These are phyloP conservation scores for Coniella vitis DNA, from an alignment of 2,329 filamentous ascomycete species.

Conservation along the genomic window DNA sequence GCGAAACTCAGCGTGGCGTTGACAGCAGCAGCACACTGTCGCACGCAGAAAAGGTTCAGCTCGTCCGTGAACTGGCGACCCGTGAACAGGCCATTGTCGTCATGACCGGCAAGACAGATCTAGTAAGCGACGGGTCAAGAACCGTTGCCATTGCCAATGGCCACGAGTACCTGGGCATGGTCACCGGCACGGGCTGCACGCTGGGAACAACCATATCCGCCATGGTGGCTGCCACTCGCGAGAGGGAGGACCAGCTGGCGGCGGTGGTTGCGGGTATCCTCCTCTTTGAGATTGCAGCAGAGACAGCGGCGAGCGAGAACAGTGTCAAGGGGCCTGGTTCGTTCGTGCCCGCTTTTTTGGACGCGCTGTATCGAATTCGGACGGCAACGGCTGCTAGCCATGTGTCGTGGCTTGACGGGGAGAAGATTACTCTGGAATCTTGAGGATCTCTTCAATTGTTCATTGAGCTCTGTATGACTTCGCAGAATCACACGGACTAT, in stretches of 20 bases:
- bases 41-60: slow-evolving; percentile 41
- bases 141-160: slow-evolving; percentile 70
- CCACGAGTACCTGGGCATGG: slow-evolving; percentile 59
- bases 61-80: slow-evolving; percentile 61
- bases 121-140: slow-evolving; percentile 65
- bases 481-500: too few relatives aligned
- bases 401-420: slow-evolving; percentile 1
- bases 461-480: too few relatives aligned
- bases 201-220: slow-evolving; percentile 77
- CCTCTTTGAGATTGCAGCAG: slow-evolving; percentile 69
- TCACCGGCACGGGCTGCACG: slow-evolving; percentile 80
- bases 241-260: slow-evolving; percentile 53
- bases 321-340: slow-evolving; percentile 74
- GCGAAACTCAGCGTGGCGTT: slow-evolving; percentile 69
- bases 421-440: neutral
- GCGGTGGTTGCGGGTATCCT: slow-evolving; percentile 68
- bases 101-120: slow-evolving; percentile 74
- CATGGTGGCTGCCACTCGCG: slow-evolving; percentile 56
- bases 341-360: slow-evolving; percentile 80
- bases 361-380: slow-evolving; percentile 51
- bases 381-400: slow-evolving; percentile 3
- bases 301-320: slow-evolving; percentile 55
- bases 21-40: slow-evolving; percentile 60
- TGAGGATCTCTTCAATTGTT: neutral
- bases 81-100: slow-evolving; percentile 67